Evolutionary conservation across 2,329 filamentous ascomycete genomes (phyloP).

Genomic region (Colletotrichum orbiculare): DNA sequence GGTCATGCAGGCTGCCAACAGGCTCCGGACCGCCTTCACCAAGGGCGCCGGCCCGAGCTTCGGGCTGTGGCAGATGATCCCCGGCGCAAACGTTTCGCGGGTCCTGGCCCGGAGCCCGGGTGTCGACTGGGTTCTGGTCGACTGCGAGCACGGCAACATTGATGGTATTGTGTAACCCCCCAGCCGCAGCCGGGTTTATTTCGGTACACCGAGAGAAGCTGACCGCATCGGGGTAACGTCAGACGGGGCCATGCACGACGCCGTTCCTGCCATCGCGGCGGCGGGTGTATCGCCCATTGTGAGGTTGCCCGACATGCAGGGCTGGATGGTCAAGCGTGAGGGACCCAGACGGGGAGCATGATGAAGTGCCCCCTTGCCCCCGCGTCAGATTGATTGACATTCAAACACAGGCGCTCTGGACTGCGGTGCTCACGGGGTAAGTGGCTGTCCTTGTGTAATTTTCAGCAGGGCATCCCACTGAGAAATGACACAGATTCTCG

Average conservation of each 20-base stretch:
- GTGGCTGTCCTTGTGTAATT: background rate
- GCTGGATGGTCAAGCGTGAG: constrained; percentile 68
- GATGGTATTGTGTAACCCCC: constrained; percentile 54
- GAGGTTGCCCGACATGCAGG: constrained; percentile 67
- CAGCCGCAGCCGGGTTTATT: too few relatives aligned
- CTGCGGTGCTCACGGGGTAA: constrained; percentile 66
- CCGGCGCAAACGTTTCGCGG: constrained; percentile 68
- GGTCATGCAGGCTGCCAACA: constrained; percentile 58
- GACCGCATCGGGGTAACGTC: constrained; percentile 2
- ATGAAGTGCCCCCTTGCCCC: background rate
- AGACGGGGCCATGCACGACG: constrained; percentile 64
- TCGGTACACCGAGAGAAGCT: background rate
- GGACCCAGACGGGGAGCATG: constrained; percentile 17
- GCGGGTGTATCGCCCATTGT: constrained; percentile 56
- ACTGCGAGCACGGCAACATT: constrained; percentile 65
- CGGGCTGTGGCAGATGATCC: constrained; percentile 73
- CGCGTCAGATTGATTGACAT: background rate
- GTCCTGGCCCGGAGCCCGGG: constrained; percentile 69
- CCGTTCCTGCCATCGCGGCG: constrained; percentile 62
- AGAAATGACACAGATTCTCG: constrained; percentile 52
- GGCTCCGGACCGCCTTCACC: constrained; percentile 60
- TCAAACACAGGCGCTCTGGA: constrained; percentile 62
- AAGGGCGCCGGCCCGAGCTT: constrained; percentile 60
- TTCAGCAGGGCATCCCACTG: constrained; percentile 4
- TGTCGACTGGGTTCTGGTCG: constrained; percentile 74